phyloP scores from a whole-genome alignment of 495 filamentous ascomycete genomes.

The Margaritispora aquatica region DNA sequence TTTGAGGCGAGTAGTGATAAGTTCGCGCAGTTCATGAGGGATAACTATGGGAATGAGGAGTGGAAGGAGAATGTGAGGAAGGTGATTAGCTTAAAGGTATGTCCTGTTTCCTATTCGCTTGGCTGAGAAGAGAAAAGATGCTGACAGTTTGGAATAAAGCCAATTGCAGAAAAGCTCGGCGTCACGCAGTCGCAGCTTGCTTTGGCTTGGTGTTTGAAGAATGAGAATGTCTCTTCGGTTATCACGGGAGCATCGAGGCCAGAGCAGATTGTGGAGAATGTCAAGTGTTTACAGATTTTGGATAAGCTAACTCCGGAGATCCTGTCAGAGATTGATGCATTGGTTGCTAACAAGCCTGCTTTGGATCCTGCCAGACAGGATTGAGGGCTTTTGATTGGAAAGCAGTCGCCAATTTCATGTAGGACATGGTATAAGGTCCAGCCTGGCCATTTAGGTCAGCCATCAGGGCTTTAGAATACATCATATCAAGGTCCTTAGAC shows the following conservation, averaged over 20 bases:
- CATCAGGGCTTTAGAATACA: no score
- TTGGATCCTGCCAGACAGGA: neutral
- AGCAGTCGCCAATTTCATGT: no score
- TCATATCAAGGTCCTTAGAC: no score
- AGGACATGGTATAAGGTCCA: no score
- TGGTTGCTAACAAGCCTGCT: conserved; percentile 10
- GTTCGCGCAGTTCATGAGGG: conserved; percentile 15
- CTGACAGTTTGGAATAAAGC: conserved; percentile 27
- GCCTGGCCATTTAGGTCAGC: no score
- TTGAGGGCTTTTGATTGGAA: no score
- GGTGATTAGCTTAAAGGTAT: conserved; percentile 2
- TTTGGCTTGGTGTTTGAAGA: conserved; percentile 71
- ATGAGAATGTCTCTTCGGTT: conserved; percentile 64
- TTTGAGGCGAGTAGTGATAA: conserved; percentile 25
- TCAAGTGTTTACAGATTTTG: conserved; percentile 56
- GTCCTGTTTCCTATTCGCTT: conserved; percentile 7
- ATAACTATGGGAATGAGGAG: conserved; percentile 20
- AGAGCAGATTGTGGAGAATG: conserved; percentile 65
- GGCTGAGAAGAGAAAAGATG: conserved; percentile 28
- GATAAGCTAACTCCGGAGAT: conserved; percentile 61
- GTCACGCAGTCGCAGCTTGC: conserved; percentile 52
- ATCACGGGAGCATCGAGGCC: conserved; percentile 67
- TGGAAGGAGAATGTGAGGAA: conserved; percentile 14
- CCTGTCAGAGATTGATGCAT: conserved; percentile 61
- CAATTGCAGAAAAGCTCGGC: conserved; percentile 61